Conservation (phyloP, 805 yeast genomes). For the Starmerella kuoi region DNA sequence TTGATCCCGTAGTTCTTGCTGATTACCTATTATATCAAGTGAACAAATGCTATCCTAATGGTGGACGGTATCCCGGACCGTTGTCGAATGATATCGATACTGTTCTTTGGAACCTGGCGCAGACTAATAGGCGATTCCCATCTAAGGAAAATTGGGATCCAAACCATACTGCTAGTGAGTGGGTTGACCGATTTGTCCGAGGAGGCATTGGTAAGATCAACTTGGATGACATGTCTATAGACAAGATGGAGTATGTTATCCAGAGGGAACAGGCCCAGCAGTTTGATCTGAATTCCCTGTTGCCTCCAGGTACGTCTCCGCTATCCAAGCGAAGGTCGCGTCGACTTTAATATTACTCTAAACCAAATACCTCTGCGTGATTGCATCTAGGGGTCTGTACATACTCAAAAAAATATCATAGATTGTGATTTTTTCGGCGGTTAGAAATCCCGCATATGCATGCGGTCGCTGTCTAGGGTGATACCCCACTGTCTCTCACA, state of each 20-base stretch:
- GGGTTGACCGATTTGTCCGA: constrained; percentile 15
- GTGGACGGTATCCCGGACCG: constrained; percentile 21
- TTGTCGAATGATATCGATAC: constrained; percentile 18
- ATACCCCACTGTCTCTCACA: no score
- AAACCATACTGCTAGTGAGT: constrained; percentile 11
- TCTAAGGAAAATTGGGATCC: constrained; percentile 11
- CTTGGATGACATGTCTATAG: constrained; percentile 13
- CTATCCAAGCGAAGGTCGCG: not conserved
- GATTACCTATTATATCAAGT: constrained; percentile 68
- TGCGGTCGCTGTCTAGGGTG: no score
- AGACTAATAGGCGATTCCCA: constrained; percentile 2
- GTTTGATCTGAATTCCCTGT: constrained; percentile 1
- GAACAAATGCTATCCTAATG: constrained; percentile 32
- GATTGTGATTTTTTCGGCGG: no score
- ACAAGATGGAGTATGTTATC: not conserved
- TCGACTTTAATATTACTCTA: no score
- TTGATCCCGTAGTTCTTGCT: constrained; percentile 77
- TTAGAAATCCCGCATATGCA: no score
- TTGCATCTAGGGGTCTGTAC: no score
- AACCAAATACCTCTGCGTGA: no score
- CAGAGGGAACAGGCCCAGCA: not conserved
- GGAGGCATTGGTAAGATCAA: constrained; percentile 13
- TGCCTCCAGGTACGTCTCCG: not conserved
- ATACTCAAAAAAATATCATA: no score
- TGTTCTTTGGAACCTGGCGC: constrained; percentile 15